Evolutionary conservation across 805 yeast species (phyloP).

Genomic region (Candida caryicola): DNA sequence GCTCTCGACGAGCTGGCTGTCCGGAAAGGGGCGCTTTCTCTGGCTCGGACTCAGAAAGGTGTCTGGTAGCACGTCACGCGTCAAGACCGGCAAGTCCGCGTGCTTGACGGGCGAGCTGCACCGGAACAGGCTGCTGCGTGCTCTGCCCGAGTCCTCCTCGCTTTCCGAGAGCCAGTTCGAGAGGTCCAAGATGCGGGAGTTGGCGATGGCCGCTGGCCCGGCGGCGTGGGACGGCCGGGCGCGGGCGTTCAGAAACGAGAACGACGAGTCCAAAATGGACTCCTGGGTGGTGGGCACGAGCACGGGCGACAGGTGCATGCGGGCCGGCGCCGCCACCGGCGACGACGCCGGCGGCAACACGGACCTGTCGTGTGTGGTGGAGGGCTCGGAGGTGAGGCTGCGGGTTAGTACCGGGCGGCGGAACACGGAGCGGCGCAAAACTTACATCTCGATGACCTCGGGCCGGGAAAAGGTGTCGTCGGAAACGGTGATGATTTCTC

Average conservation of each 20-base stretch:
- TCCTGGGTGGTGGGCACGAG: slow-evolving; percentile 6
- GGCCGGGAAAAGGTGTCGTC: slow-evolving; percentile 6
- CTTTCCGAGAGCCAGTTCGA: slow-evolving; percentile 24
- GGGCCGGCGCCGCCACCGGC: not conserved
- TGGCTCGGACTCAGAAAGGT: not conserved
- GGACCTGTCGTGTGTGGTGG: too few species aligned
- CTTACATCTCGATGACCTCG: slow-evolving; percentile 23
- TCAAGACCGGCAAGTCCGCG: not conserved
- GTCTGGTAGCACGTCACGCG: too few species aligned
- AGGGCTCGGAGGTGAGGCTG: too few species aligned
- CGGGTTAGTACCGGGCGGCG: not conserved
- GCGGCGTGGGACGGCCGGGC: too few species aligned
- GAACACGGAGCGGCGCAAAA: too few species aligned
- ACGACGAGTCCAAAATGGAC: slow-evolving; percentile 18
- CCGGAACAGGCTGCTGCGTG: not conserved
- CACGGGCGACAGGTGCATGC: not conserved
- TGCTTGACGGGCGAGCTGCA: not conserved
- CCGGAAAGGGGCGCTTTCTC: not conserved
- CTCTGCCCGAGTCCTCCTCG: not conserved
- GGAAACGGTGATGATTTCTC: slow-evolving; percentile 13
- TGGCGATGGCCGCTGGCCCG: not conserved
- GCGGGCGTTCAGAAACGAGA: slow-evolving; percentile 13
- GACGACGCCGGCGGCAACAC: not conserved
- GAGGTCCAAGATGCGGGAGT: slow-evolving; percentile 14
- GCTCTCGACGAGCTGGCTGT: not conserved